Percentiles rank a stretch among this genome's conserved stretches.
phyloP scores from a whole-genome alignment of 768 basidiomycete genomes.

The Gelatoporia subvermispora region DNA sequence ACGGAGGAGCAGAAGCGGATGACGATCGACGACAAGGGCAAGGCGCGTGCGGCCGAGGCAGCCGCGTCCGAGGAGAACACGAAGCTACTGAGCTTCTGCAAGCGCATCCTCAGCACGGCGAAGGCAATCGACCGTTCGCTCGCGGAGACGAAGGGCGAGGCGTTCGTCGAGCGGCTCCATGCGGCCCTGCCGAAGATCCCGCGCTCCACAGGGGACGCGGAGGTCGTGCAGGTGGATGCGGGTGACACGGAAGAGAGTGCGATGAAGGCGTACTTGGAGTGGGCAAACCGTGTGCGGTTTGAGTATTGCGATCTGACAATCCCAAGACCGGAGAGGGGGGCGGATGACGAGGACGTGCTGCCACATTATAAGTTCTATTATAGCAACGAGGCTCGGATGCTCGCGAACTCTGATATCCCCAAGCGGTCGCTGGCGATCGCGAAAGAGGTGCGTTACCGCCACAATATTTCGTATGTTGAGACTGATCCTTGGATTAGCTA shows the following conservation, averaged over 20 bases:
- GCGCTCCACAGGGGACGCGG: slow-evolving; percentile 29
- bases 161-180: slow-evolving; percentile 77
- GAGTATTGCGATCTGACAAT: slow-evolving; percentile 87
- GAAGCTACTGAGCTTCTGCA: slow-evolving; percentile 77
- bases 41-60: slow-evolving; percentile 50
- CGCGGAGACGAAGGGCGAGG: slow-evolving; percentile 83
- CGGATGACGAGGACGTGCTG: slow-evolving; percentile 42
- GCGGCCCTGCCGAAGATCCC: slow-evolving; percentile 71
- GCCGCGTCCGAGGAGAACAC: slow-evolving; percentile 66
- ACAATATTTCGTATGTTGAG: slow-evolving; percentile 5
- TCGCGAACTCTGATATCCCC: slow-evolving; percentile 81
- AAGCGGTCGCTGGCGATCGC: slow-evolving; percentile 92
- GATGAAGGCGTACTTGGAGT: slow-evolving; percentile 69
- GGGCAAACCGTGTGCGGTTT: slow-evolving; percentile 80
- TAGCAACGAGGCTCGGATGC: slow-evolving; percentile 79
- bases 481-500: slow-evolving; percentile 44
- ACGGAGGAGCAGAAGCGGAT: slow-evolving; percentile 90
- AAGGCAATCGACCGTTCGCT: slow-evolving; percentile 84
- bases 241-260: slow-evolving; percentile 64
- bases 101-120: slow-evolving; percentile 78
- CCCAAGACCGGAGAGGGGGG: slow-evolving; percentile 20
- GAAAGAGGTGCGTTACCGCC: slow-evolving; percentile 60
- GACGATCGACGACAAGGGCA: slow-evolving; percentile 62
- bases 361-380: slow-evolving; percentile 82
- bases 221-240: slow-evolving; percentile 38